A percentile compares a stretch with the other conserved stretches of the same genome.
Evolutionary conservation across 352 stramenopile genomes (phyloP).

Genomic region (Pythium biforme): DNA sequence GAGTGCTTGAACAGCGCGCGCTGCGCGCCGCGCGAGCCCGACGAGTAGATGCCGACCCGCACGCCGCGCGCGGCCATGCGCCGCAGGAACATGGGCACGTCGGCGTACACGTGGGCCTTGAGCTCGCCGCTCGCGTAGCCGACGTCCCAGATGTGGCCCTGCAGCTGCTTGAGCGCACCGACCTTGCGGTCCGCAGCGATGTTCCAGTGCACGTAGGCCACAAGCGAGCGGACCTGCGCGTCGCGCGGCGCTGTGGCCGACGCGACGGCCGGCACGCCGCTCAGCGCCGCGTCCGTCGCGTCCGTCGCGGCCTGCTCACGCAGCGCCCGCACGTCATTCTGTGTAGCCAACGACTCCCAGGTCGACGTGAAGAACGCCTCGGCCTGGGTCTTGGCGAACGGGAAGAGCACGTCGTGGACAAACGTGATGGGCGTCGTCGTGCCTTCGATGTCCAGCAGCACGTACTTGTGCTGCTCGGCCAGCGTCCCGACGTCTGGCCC

Average conservation of each 20-base stretch:
- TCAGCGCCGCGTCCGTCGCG: slow-evolving; percentile 14
- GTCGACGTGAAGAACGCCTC: slow-evolving; percentile 52
- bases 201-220: slow-evolving; percentile 70
- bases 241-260: slow-evolving; percentile 16
- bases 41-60: slow-evolving; percentile 93
- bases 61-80: slow-evolving; percentile 74
- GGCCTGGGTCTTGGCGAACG: slow-evolving; percentile 79
- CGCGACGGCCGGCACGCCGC: slow-evolving; percentile 32
- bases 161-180: slow-evolving; percentile 85
- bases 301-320: slow-evolving; percentile 47
- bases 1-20: slow-evolving; percentile 87
- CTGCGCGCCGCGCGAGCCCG: slow-evolving; percentile 86
- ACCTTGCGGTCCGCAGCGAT: slow-evolving; percentile 82
- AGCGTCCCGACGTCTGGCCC: slow-evolving; percentile 15
- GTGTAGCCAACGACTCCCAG: slow-evolving; percentile 52
- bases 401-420: slow-evolving; percentile 94
- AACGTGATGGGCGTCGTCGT: slow-evolving; percentile 96
- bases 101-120: slow-evolving; percentile 89
- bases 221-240: slow-evolving; percentile 36
- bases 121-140: slow-evolving; percentile 88
- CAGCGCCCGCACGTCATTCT: slow-evolving; percentile 48
- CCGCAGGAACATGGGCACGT: slow-evolving; percentile 85
- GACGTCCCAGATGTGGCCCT: slow-evolving; percentile 89
- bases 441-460: slow-evolving; percentile 96
- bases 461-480: slow-evolving; percentile 85